Evolutionary conservation across 192 early-diverging fungal species (phyloP), one percentile per base, ranked within the genome.

Genomic region (Coemansia sp.): DNA sequence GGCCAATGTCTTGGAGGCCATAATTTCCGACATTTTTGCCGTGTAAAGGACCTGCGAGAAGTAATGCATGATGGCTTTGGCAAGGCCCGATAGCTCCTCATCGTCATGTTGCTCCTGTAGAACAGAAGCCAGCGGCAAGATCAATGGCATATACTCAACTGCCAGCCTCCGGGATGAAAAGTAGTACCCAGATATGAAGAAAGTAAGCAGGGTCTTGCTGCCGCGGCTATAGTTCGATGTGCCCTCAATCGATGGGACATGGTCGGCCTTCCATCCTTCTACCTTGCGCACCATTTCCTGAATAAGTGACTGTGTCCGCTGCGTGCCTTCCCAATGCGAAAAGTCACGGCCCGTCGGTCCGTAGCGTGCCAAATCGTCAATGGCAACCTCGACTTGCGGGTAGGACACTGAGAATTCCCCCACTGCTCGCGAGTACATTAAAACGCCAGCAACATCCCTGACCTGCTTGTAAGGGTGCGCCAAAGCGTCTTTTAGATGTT

Each of bases 391-490:
- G 0, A 86, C 88, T 22, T 62, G 67, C 12, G 76, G 34, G 34
- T 82, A 83, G 4, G 86, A 85, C 9, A 88, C 87, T 22, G 86
- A 74, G 58, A 86, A 88, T 57, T 85, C 81, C 1, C 85, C 60
- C 31, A 89, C 85, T 30, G 86, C 76, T 14, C 87, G 58, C 60
- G 85, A 83, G 57, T 91, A 88, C 58, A 96, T 86, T 52, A 86
- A 79, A 7, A 78, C 78, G 24, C 92, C 94, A 5, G 94, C 65
- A 16, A 84, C 74, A 56, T 94, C 90, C 4, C 96, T 85, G 23
- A 97, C 92, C 71, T 94, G 93, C 62, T 95, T 87, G 78, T 97
- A 98, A 10, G 93, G 94, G 71, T 93, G 88, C 14, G 78, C 74
- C 58, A 94, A 66, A 30, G 84, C 81, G 12, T 79, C 66, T 44